Evolutionary conservation across 345 rosid species (phyloP).

Genomic region (Dipteronia sinensis): DNA sequence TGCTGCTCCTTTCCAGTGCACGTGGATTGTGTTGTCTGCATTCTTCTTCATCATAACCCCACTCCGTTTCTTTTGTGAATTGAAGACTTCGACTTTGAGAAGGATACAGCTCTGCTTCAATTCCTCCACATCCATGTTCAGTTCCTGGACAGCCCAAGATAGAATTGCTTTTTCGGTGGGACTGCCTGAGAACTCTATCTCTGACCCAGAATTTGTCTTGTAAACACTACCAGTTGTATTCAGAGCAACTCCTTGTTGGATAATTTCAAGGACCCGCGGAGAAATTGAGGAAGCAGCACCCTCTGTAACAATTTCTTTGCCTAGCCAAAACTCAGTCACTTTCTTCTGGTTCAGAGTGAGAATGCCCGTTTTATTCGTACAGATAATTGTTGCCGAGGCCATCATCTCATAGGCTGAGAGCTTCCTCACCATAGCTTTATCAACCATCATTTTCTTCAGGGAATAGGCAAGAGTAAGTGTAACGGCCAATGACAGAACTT

Average conservation of each 20-base stretch:
- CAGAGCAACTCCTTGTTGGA: slow-evolving; percentile 35
- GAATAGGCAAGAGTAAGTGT: slow-evolving; percentile 49
- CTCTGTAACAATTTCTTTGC: slow-evolving; percentile 11
- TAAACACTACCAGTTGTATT: slow-evolving; percentile 40
- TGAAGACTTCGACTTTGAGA: slow-evolving; percentile 42
- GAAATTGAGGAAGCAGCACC: slow-evolving; percentile 8
- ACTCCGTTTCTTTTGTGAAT: slow-evolving; percentile 42
- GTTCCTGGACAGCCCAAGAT: slow-evolving; percentile 39
- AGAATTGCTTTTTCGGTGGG: slow-evolving; percentile 52
- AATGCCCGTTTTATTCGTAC: slow-evolving; percentile 53
- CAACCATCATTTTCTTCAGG: slow-evolving; percentile 48
- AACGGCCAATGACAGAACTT: slow-evolving; percentile 49
- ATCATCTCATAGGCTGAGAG: slow-evolving; percentile 49
- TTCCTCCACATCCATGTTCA: slow-evolving; percentile 14
- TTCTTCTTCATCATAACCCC: slow-evolving; percentile 32
- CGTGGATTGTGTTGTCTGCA: slow-evolving; percentile 22
- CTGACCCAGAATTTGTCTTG: slow-evolving; percentile 19
- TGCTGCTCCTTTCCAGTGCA: slow-evolving; percentile 48
- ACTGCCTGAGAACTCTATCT: slow-evolving; percentile 32
- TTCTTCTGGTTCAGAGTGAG: slow-evolving; percentile 42
- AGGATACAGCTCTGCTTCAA: slow-evolving; percentile 11
- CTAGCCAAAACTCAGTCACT: slow-evolving; percentile 41
- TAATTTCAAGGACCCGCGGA: slow-evolving; percentile 25
- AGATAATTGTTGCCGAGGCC: slow-evolving; percentile 47
- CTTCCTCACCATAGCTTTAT: slow-evolving; percentile 45